Conservation (phyloP, 495 filamentous ascomycete species). For the Penicillium tannophilum region DNA sequence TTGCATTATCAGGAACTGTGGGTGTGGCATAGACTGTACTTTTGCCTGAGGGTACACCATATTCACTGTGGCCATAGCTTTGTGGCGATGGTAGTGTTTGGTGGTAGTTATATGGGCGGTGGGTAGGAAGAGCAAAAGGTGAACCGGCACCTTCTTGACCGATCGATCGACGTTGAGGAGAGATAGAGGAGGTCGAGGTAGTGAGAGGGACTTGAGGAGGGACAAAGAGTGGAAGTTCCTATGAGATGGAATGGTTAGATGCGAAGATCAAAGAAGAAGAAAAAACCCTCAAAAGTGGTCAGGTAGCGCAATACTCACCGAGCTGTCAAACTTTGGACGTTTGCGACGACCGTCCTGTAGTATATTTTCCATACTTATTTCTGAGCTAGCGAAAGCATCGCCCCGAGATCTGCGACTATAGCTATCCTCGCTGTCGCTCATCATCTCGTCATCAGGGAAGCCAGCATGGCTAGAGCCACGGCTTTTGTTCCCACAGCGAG, state of each 20-base stretch:
- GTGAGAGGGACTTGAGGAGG: slow-evolving; percentile 89
- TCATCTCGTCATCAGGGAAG: slow-evolving; percentile 66
- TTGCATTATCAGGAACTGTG: slow-evolving; percentile 59
- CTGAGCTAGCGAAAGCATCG: slow-evolving; percentile 86
- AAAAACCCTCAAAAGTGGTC: neutral
- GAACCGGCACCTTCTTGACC: slow-evolving; percentile 61
- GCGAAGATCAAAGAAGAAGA: slow-evolving; percentile 11
- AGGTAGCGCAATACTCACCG: slow-evolving; percentile 60
- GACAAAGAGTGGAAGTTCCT: slow-evolving; percentile 95
- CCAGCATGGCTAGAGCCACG: slow-evolving; percentile 67
- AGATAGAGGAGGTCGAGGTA: slow-evolving; percentile 87
- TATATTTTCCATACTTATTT: slow-evolving; percentile 97
- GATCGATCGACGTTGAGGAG: slow-evolving; percentile 77
- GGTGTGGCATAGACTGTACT: slow-evolving; percentile 52
- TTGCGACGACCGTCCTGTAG: slow-evolving; percentile 95
- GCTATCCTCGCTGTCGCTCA: slow-evolving; percentile 80
- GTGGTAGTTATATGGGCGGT: slow-evolving; percentile 72
- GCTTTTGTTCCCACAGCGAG: slow-evolving; percentile 67
- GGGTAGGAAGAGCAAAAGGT: slow-evolving; percentile 69
- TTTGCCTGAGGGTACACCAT: slow-evolving; percentile 40
- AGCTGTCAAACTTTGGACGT: slow-evolving; percentile 95
- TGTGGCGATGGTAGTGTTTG: slow-evolving; percentile 78
- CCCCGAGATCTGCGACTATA: slow-evolving; percentile 72
- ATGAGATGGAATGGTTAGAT: slow-evolving; percentile 20
- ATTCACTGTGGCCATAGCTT: slow-evolving; percentile 63